Base-by-base conservation (phyloP, 495 filamentous ascomycete species). In the Lasiosphaeria miniovina region DNA sequence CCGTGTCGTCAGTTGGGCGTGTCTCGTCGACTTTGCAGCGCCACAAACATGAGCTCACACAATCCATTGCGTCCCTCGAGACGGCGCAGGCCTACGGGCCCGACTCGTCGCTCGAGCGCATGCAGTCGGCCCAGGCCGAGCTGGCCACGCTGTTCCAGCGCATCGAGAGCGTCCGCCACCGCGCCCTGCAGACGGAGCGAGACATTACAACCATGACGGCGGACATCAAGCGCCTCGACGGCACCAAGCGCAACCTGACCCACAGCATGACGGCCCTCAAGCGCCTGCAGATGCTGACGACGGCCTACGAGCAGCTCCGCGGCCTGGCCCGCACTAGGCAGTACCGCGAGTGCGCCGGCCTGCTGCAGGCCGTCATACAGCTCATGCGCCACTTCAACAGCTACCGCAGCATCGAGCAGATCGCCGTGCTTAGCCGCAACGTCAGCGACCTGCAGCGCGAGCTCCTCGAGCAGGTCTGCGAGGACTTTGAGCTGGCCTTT, bases 341-440 rank as follows among this genome's bases (percentile, higher is more conserved):
- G 73, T 99, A 99, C 72, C 83, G 91, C 59, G 95, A 99, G 75
- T 99, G 94, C 70, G 91, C 95, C 40, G 91, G 94, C 67, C 79
- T 99, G 54, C 83, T 99, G 55, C 90, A 96, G 72, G 94, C 95
- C 4, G 94, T 99, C 43, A 85, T 98, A 60, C 94, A 99, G 82
- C 86, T 99, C 36, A 96, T 97, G 91, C 89, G 89, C 58, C 91
- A 99, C 76, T 99, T 99, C 83, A 96, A 96, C 73, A 94, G 90
- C 68, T 98, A 98, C 71, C 83, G 95, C 58, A 95, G 90, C 58
- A 97, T 99, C 46, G 93, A 97, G 70, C 94, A 99, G 78, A 98
- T 99, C 64, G 94, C 94, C 15, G 90, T 91, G 4, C 83, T 98
- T 38, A 93, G 90, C 67, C 85, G 90, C 48, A 96, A 96, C 68